A percentile compares a stretch with the other conserved stretches of the same genome.
phyloP scores from a whole-genome alignment of 495 filamentous ascomycete species.

The Margaritispora aquatica region DNA sequence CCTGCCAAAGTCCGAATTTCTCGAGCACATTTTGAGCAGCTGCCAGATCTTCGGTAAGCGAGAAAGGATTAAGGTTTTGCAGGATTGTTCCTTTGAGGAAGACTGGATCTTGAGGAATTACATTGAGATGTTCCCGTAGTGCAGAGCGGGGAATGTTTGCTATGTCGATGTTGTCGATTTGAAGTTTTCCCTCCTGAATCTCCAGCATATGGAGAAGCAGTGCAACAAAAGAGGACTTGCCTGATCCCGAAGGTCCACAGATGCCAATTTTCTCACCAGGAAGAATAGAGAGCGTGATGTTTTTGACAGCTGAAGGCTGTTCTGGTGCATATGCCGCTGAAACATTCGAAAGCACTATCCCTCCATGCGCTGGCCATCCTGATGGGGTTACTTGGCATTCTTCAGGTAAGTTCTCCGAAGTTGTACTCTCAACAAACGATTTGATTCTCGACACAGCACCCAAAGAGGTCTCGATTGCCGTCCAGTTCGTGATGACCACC shows the following conservation, averaged over 20 bases:
- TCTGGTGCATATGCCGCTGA: slow-evolving; percentile 27
- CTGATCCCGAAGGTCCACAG: slow-evolving; percentile 9
- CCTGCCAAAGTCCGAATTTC: slow-evolving; percentile 5
- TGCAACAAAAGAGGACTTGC: slow-evolving; percentile 28
- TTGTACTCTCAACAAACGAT: slow-evolving; percentile 31
- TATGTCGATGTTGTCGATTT: slow-evolving; percentile 25
- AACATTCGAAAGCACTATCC: slow-evolving; percentile 27
- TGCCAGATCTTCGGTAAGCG: slow-evolving; percentile 7
- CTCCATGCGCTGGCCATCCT: slow-evolving; percentile 33
- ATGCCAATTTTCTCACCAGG: slow-evolving; percentile 18
- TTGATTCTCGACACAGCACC: slow-evolving; percentile 42
- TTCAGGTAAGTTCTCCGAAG: not conserved
- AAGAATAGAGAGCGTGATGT: slow-evolving; percentile 23
- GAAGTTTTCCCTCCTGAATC: slow-evolving; percentile 8
- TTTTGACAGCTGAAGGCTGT: slow-evolving; percentile 18
- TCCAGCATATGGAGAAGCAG: slow-evolving; percentile 32
- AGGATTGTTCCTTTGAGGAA: slow-evolving; percentile 27
- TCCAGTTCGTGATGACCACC: slow-evolving; percentile 39
- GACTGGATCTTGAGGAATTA: slow-evolving; percentile 34
- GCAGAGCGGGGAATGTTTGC: slow-evolving; percentile 22
- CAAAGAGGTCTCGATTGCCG: slow-evolving; percentile 43
- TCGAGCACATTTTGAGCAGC: not conserved
- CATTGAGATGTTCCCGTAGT: slow-evolving; percentile 25
- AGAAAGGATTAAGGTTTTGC: slow-evolving; percentile 14
- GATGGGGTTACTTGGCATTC: slow-evolving; percentile 9